Base-by-base conservation (phyloP, 1,284 basidiomycete species). In the Leccinum solheimii region DNA sequence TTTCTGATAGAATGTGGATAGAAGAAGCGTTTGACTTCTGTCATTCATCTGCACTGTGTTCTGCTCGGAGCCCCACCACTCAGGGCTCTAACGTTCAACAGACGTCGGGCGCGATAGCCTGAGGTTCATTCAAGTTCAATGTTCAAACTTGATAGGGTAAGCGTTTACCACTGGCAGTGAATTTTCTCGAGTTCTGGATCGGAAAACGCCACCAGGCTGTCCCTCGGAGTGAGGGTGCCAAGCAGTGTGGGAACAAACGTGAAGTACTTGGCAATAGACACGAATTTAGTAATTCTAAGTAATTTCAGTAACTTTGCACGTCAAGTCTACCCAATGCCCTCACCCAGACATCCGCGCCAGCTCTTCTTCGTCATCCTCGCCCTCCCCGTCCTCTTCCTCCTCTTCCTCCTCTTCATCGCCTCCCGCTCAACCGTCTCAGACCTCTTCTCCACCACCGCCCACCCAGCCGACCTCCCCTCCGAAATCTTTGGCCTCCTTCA, bases 401-500 rank as follows among this genome's bases (percentile, higher is more conserved):
- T 78, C 64, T 13, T 66, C 32, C 53, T 75, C 30, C 65, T 76
- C 54, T 67, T 57, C 67, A 32, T 77, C 38, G 75, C 75, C 73
- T 72, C 76, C 56, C 74, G 82, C 16, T 77, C 27, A 0, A 3
- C 30, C 48, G 3, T 55, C 27, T 50, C 61, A 26, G 34, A 64
- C 68, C 27, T 71, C 74, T 64, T 80, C 75, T 45, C 79, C 50
- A 75, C 81, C n/a, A 72, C 65, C 11, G 64, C 74, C 16, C 8
- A 69, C 68, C 51, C 65, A 13, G 73, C 80, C 23, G 55, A 50
- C 10, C 60, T 62, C n/a, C 75, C 73, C 3, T 77, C 81, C 53
- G 89, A 91, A 72, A 83, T 91, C 30, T 87, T 85, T 61, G 89
- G 86, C 1, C 76, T 91, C 19, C 76, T 91, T 32, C 80, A 87